Evolutionary conservation across 139 green algal genomes (phyloP).

Genomic region (Closterium sp.): DNA sequence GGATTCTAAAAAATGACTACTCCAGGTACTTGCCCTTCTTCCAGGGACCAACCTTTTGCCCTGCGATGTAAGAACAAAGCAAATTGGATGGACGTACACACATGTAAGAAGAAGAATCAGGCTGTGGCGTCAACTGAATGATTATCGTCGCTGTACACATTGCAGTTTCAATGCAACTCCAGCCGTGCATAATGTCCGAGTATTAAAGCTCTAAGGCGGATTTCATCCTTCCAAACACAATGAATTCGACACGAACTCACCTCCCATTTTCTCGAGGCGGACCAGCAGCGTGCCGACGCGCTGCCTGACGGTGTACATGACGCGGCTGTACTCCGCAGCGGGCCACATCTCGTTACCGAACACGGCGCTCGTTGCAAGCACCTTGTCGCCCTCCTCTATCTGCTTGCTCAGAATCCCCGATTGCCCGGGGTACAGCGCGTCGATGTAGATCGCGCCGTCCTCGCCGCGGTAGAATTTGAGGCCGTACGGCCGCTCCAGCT

Average conservation of each 20-base stretch:
- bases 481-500: constrained; percentile 87
- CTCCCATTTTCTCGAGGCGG: constrained; percentile 80
- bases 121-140: no score
- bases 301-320: constrained; percentile 98
- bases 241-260: no score
- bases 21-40: no score
- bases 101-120: no score
- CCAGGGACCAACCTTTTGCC: no score
- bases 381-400: constrained; percentile 46
- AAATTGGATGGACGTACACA: not conserved
- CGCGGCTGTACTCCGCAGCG: constrained; percentile 84
- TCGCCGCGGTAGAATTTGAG: constrained; percentile 85
- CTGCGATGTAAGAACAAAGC: no score
- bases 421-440: constrained; percentile 58
- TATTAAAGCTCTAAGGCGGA: no score
- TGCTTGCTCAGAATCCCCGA: constrained; percentile 69
- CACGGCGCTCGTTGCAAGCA: constrained; percentile 65
- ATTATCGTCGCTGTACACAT: no score
- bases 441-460: constrained; percentile 86
- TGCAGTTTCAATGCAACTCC: no score
- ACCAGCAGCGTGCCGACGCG: constrained; percentile 90
- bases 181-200: no score
- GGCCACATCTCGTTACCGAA: constrained; percentile 96
- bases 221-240: no score
- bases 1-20: no score